phyloP scores from a whole-genome alignment of 1,139 yeast genomes.

The Suhomyces bokatorum region DNA sequence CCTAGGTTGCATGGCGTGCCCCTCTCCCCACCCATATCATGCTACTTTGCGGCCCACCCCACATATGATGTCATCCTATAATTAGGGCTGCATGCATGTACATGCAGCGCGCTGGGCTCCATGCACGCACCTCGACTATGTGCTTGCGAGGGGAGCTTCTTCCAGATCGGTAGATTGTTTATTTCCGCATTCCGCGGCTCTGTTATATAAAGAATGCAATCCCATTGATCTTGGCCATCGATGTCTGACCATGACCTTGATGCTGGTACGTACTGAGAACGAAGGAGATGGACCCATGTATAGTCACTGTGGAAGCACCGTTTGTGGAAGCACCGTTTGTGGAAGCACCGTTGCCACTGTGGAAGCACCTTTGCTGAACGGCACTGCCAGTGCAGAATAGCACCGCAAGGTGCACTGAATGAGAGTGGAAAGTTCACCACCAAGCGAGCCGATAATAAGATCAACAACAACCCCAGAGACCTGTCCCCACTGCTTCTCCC shows the following conservation, averaged over 20 bases:
- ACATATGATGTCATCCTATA: slow-evolving; percentile 11
- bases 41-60: slow-evolving; percentile 8
- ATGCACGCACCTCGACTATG: slow-evolving; percentile 9
- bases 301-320: too few species aligned
- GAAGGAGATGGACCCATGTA: too few species aligned
- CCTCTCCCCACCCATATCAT: slow-evolving; percentile 2
- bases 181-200: slow-evolving; percentile 5
- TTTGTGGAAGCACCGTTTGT: too few species aligned
- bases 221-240: slow-evolving; percentile 8
- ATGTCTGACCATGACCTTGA: slow-evolving; percentile 19
- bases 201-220: slow-evolving; percentile 7
- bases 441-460: too few species aligned
- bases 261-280: slow-evolving; percentile 19
- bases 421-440: too few species aligned
- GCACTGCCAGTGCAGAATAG: too few species aligned
- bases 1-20: background rate
- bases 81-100: slow-evolving; percentile 4
- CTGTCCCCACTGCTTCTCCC: too few species aligned
- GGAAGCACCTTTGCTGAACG: too few species aligned
- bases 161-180: slow-evolving; percentile 11
- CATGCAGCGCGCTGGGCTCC: slow-evolving; percentile 5
- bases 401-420: too few species aligned
- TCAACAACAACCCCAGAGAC: too few species aligned
- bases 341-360: too few species aligned
- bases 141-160: slow-evolving; percentile 12